Percentiles rank a stretch among this genome's conserved stretches.
Conservation (phyloP, 2,329 filamentous ascomycete genomes). For the Lasiodiplodia gonubiensis region DNA sequence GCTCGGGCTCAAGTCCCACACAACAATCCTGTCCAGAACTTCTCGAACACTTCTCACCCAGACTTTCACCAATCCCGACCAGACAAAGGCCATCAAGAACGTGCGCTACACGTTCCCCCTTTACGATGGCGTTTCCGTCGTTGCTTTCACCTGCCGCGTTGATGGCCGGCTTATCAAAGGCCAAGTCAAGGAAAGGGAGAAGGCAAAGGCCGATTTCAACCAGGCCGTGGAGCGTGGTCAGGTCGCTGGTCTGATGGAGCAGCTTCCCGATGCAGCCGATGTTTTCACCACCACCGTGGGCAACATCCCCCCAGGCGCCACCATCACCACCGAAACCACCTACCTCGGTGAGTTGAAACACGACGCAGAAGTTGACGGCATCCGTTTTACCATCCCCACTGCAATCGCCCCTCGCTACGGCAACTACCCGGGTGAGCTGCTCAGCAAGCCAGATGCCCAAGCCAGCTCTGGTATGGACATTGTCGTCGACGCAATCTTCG, state of each 20-base stretch:
- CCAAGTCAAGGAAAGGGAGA: conserved; percentile 68
- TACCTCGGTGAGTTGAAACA: conserved; percentile 76
- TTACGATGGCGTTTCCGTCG: conserved; percentile 73
- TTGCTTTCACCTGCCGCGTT: conserved; percentile 69
- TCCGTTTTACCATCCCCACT: conserved; percentile 72
- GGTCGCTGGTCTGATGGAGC: conserved; percentile 69
- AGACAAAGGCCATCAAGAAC: conserved; percentile 54
- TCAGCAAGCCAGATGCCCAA: conserved; percentile 27
- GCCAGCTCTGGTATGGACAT: conserved; percentile 56
- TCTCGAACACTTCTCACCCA: conserved; percentile 61
- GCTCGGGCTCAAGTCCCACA: conserved; percentile 62
- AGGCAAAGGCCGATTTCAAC: conserved; percentile 65
- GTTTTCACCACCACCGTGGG: conserved; percentile 72
- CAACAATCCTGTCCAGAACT: conserved; percentile 64
- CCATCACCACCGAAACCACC: conserved; percentile 65
- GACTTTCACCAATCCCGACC: conserved; percentile 65
- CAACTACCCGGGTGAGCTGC: conserved; percentile 47
- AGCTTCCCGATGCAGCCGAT: conserved; percentile 64
- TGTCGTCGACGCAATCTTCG: conserved; percentile 65
- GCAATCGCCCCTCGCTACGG: conserved; percentile 72
- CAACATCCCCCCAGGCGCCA: conserved; percentile 66
- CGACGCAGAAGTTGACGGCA: conserved; percentile 69
- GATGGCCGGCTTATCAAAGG: conserved; percentile 66
- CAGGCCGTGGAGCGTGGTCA: conserved; percentile 64
- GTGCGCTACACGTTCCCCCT: conserved; percentile 73